Evolutionary conservation across 768 basidiomycete genomes (phyloP), one percentile per base, ranked within the genome.

Genomic region (Trametes gibbosa): DNA sequence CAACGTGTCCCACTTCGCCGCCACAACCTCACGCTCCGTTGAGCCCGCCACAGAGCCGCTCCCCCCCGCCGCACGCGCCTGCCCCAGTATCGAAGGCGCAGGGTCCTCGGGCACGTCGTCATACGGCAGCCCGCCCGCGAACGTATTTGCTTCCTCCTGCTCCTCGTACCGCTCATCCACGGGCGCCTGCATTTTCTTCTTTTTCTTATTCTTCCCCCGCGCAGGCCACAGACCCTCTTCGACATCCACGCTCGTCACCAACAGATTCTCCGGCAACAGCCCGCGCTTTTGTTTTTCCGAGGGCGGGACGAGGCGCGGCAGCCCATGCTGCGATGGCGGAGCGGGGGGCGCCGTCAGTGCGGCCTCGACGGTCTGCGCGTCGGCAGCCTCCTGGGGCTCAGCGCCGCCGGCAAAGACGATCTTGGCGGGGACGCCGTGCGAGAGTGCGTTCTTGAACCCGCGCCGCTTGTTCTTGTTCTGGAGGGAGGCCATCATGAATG

Each of bases 381-480:
- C 63, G 12, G 63, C 55, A n/a, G 37, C 47, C 41, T 46, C 41
- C 58, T 0, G 45, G n/a, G 34, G 62, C 25, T n/a, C n/a, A 12
- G 59, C 66, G 37, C 61, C 56, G 13, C 70, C 65, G 1, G 68
- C 68, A 61, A 88, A 88, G 17, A 83, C 72, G 56, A 89, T 86
- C 70, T 83, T 88, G 39, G 73, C 67, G 34, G 70, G 78, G 62
- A 70, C 77, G 50, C 52, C 77, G 68, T 39, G 72, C 48, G 71
- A 63, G 70, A 85, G 76, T 7, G 81, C 73, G 49, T 81, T 75
- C 64, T 79, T 84, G 71, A 86, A 89, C 19, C 83, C 84, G 57
- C 82, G 86, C 45, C 81, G 82, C 70, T 90, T 91, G 71, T 89
- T 90, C 71, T 88, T 90, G 69, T 88, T 90, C 43, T 81, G 77